Evolutionary conservation across 805 yeast genomes (phyloP), one percentile per base, ranked within the genome.

Genomic region (Geotrichum ghanense): DNA sequence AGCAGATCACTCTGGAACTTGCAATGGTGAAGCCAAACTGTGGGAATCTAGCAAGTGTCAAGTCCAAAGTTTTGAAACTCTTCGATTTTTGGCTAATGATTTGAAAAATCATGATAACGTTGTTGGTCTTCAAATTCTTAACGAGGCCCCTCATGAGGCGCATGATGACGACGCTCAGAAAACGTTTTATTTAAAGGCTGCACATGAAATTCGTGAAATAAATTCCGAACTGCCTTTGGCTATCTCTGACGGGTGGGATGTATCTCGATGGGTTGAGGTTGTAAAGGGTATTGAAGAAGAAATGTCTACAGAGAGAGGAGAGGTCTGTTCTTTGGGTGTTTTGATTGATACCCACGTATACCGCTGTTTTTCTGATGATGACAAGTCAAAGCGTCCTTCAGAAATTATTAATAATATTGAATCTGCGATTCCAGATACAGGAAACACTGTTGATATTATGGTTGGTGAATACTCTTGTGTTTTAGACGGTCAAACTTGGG

Each of bases 241-340:
- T 16, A 83, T 90, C 27, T 85, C 95, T 1, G 97, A 90, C 60
- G 95, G 95, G 2, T 92, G 97, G 97, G 81, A 87, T 80, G 75
- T 92, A 3, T 74, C 75, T 52, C 84, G 77, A 58, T 85, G 88
- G 85, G 79, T 73, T 21, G 68, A 78, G 50, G 84, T 83, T 80
- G 62, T 86, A 6, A 51, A 56, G 40, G 72, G 72, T 44, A 58
- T 65, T 26, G 71, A 73, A 31, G 65, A 65, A 40, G 51, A 59
- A 14, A 56, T 63, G 2, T 63, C 64, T 3, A 62, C 50, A 6
- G 26, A 43, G 12, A 19, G 45, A 16, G 20, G 44, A 14, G 27
- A 62, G 2, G 58, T 65, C 10, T 61, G 57, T 25, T 56, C 66
- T 14, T 53, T 77, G 3, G 90, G 89, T 1, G 73, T 87, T 6